Evolutionary conservation across 2,329 filamentous ascomycete species (phyloP).

Genomic region (Epichloe sylvatica): DNA sequence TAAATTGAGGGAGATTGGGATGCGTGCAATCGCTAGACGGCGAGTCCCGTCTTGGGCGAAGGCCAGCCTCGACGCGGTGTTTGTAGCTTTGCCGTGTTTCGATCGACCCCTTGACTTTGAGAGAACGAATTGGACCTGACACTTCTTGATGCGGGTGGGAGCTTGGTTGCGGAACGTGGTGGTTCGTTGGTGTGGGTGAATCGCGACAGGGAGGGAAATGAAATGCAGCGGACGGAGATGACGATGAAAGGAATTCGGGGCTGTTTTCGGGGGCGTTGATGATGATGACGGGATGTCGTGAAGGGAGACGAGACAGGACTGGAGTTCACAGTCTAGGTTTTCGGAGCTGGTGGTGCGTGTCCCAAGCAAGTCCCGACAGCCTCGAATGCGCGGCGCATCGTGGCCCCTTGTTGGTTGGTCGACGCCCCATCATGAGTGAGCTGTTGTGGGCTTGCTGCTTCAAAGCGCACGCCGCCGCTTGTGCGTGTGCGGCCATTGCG

Average conservation of each 20-base stretch:
- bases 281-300: neutral
- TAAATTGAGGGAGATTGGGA: neutral
- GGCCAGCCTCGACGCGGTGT: neutral
- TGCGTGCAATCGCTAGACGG: neutral
- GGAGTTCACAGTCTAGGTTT: neutral
- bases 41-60: neutral
- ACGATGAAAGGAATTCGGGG: neutral
- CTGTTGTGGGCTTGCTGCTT: too few relatives aligned
- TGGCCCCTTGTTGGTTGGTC: conserved; percentile 6
- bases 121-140: neutral
- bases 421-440: conserved; percentile 10
- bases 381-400: conserved; percentile 6
- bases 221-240: neutral
- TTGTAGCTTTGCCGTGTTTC: neutral
- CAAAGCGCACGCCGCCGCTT: too few relatives aligned
- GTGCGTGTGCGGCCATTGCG: too few relatives aligned
- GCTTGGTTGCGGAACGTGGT: neutral
- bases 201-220: neutral
- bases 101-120: neutral
- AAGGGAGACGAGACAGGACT: neutral
- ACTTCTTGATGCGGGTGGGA: neutral
- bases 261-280: neutral
- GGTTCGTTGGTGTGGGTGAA: neutral
- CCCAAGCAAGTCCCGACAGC: neutral
- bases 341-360: conserved; percentile 3